Evolutionary conservation across 75 land plant species (phyloP).

Genomic region (Sequoiadendron giganteum): DNA sequence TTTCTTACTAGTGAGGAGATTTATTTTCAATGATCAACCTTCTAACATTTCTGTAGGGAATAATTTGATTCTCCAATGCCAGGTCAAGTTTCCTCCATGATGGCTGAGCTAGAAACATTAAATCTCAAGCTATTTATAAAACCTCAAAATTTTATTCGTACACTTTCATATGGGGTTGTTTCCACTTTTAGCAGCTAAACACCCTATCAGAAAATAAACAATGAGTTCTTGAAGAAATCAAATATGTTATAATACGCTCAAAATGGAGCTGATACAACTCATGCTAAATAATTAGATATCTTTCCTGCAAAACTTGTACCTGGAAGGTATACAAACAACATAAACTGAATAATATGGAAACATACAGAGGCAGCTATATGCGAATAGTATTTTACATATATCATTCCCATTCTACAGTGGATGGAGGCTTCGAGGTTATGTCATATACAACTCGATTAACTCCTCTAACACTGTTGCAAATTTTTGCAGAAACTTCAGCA

Average conservation of each 20-base stretch:
- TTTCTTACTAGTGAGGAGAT: too few species aligned
- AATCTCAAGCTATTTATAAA: too few species aligned
- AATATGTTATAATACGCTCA: neutral
- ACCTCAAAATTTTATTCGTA: too few species aligned
- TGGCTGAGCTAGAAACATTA: too few species aligned
- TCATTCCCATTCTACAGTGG: conserved; percentile 98
- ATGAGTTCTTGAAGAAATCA: neutral
- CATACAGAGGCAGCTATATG: neutral
- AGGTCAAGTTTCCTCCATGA: too few species aligned
- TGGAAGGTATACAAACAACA: neutral
- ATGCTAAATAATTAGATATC: neutral
- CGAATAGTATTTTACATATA: neutral
- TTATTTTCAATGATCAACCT: too few species aligned
- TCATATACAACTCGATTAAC: conserved; percentile 91
- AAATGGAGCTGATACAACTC: neutral
- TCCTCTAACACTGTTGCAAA: conserved; percentile 86
- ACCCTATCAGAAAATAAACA: neutral
- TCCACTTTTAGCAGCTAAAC: too few species aligned
- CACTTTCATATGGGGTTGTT: too few species aligned
- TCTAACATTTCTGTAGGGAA: too few species aligned
- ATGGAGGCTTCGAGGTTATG: conserved; percentile 97
- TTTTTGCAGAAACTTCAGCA: conserved; percentile 70
- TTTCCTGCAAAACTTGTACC: neutral
- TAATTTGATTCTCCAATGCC: too few species aligned
- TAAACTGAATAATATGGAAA: neutral